These are phyloP conservation scores for Aurifilum marmelostoma DNA, from an alignment of 2,329 filamentous ascomycete genomes.

Conservation along the genomic window DNA sequence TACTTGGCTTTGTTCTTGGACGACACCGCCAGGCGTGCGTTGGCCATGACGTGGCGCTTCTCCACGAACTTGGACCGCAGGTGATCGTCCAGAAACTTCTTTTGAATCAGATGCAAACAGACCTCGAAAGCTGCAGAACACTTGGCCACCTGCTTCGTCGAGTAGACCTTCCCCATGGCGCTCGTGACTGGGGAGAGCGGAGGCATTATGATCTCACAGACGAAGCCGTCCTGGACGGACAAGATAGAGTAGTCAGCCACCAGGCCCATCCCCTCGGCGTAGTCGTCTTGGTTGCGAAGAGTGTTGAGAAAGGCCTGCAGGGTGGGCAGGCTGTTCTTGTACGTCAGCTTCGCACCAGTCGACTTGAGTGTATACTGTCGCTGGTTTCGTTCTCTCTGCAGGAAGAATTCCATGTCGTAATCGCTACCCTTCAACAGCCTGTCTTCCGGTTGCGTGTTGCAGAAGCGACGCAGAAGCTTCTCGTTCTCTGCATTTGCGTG, in stretches of 20 bases:
- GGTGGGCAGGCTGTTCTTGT: conserved; percentile 71
- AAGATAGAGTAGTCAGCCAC: conserved; percentile 65
- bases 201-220: conserved; percentile 81
- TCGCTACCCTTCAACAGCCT: conserved; percentile 67
- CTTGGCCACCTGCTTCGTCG: conserved; percentile 78
- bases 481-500: conserved; percentile 65
- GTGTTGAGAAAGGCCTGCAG: conserved; percentile 75
- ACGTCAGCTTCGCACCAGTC: conserved; percentile 80
- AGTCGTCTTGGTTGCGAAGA: conserved; percentile 54
- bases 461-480: conserved; percentile 72
- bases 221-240: conserved; percentile 59
- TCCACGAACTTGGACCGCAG: conserved; percentile 75
- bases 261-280: conserved; percentile 32
- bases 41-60: conserved; percentile 75
- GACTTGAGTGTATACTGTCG: conserved; percentile 62
- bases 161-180: conserved; percentile 63
- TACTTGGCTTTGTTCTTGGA: conserved; percentile 77
- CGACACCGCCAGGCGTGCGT: conserved; percentile 80
- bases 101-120: conserved; percentile 70
- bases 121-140: conserved; percentile 87
- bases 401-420: conserved; percentile 57
- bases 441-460: conserved; percentile 72
- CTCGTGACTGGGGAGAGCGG: conserved; percentile 71
- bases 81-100: conserved; percentile 71
- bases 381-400: conserved; percentile 53